Percentiles rank a stretch among this genome's conserved stretches.
Evolutionary conservation across 495 filamentous ascomycete species (phyloP).

Genomic region (Friedmanniomyces simplex): DNA sequence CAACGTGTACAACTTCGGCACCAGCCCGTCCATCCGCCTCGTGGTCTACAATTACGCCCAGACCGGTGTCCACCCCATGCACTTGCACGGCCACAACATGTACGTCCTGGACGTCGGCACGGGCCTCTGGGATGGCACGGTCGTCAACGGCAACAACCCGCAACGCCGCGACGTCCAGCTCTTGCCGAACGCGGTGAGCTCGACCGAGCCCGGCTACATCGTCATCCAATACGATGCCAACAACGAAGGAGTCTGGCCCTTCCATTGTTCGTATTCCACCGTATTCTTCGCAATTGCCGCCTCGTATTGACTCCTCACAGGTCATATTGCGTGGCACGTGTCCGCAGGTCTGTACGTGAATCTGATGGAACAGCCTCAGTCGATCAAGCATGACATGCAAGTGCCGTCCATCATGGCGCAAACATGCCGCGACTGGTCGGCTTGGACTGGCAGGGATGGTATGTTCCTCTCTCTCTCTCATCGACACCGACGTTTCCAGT

Average conservation of each 20-base stretch:
- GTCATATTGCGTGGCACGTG: constrained; percentile 25
- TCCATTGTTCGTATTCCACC: constrained; percentile 13
- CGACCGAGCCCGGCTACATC: constrained; percentile 10
- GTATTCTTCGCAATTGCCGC: too few species aligned
- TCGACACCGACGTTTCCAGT: background rate
- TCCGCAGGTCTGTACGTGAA: constrained; percentile 21
- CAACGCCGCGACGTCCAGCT: constrained; percentile 45
- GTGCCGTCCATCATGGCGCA: constrained; percentile 21
- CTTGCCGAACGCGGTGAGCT: constrained; percentile 31
- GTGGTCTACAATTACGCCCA: constrained; percentile 43
- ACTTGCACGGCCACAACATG: constrained; percentile 45
- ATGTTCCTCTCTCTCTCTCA: constrained; percentile 4
- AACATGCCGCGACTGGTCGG: constrained; percentile 24
- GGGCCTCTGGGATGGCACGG: constrained; percentile 39
- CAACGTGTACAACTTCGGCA: constrained; percentile 48
- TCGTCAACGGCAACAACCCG: constrained; percentile 40
- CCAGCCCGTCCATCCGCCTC: constrained; percentile 44
- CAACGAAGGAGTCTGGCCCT: constrained; percentile 25
- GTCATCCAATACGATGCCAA: constrained; percentile 22
- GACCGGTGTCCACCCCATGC: constrained; percentile 31
- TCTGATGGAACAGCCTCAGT: constrained; percentile 11
- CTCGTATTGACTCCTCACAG: too few species aligned
- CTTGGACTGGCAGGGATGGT: constrained; percentile 13
- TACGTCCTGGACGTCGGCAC: constrained; percentile 40
- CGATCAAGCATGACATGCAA: constrained; percentile 10